Base-by-base conservation (phyloP, 2,329 filamentous ascomycete species). In the Lachnum nothofagi region DNA sequence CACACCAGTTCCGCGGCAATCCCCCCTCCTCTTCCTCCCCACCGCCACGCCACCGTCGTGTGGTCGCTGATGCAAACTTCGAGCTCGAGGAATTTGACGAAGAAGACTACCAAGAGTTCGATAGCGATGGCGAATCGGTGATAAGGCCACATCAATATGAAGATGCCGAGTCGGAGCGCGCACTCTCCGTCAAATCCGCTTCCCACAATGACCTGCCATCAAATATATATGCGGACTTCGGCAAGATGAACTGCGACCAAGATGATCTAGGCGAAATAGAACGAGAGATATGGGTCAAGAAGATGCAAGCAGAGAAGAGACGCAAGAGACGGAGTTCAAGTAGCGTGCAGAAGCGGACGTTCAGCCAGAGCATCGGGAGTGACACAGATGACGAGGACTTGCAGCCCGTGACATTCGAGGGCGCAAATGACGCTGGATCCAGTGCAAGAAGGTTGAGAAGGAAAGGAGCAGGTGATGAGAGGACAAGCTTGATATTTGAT, bases 371-470 rank as follows among this genome's bases (percentile, higher is more conserved):
- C 46, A 63, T 67, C 29, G 63, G 63, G 5, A 63, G 60, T 46
- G 64, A 63, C 48, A 65, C 60, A 4, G 64, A 66, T 44, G 61
- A 66, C n/a, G 63, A 65, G 44, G 64, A 66, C 44, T 49, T 66
- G 29, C 53, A 60, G 41, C 59, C 61, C 7, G 53, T 58, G n/a
- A n/a, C n/a, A 14, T 56, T 60, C 27, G 56, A 62, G 14, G 58
- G 56, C n/a, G 55, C 58, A 3, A 63, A 60, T 45, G 62, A 65
- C 25, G 61, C 56, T 10, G 61, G 63, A 14, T 57, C 56, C 12
- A 65, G 60, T 53, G 63, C 61, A n/a, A 54, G 64, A 27, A 58
- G 64, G 48, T 46, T 67, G 25, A 46, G 64, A 35, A 54, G 64
- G 37, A 66, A 64, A 42, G 55, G 55, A n/a, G 51, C 49, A 7